These are phyloP conservation scores for Citrullus amarus DNA, from an alignment of 306 rosid species.

Conservation along the genomic window DNA sequence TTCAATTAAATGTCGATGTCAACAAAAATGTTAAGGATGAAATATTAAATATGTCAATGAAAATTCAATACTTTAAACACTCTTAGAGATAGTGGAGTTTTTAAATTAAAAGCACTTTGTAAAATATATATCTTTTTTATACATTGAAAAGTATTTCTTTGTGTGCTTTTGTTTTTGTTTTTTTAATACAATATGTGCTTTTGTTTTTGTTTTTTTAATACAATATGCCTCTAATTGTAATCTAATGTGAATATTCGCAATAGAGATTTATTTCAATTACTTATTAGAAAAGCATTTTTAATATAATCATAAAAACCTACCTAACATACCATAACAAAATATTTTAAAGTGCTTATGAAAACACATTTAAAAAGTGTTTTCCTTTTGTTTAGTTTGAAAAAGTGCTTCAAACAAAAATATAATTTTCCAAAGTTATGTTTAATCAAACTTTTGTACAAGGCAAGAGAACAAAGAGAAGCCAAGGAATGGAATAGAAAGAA, in stretches of 20 bases:
- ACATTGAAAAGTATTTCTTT: background rate
- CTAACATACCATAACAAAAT: background rate
- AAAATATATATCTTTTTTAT: too few species aligned
- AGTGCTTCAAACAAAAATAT: background rate
- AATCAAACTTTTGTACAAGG: background rate
- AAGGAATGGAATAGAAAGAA: background rate
- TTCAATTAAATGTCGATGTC: too few species aligned
- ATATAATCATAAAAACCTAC: background rate
- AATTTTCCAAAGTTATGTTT: background rate
- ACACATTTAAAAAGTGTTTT: background rate
- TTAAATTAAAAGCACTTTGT: background rate
- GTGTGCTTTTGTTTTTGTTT: background rate
- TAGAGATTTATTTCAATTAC: background rate
- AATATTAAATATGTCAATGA: too few species aligned
- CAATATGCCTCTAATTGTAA: background rate
- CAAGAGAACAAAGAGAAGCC: background rate
- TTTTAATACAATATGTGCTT: too few species aligned
- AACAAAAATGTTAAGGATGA: too few species aligned
- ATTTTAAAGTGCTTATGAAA: background rate
- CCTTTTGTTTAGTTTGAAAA: background rate
- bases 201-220: too few species aligned
- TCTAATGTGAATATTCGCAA: background rate
- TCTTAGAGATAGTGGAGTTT: background rate
- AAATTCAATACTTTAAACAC: too few species aligned
- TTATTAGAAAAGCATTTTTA: background rate